Evolutionary conservation across 805 yeast species (phyloP).

Genomic region (Kockiozyma suomiensis): DNA sequence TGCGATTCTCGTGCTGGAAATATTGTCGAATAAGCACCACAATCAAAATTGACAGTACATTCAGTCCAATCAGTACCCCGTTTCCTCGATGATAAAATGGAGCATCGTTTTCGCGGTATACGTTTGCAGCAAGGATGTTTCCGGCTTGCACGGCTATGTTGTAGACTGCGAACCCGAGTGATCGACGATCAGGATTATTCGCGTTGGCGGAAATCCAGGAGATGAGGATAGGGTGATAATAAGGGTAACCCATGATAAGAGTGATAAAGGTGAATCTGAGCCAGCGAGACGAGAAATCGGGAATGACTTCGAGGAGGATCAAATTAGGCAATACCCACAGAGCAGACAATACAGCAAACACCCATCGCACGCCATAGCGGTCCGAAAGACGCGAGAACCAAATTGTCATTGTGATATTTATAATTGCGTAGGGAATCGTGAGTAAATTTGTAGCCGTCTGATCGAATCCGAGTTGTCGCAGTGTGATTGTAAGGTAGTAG

Average conservation of each 20-base stretch:
- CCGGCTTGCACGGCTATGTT: slow-evolving; percentile 68
- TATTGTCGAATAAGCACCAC: slow-evolving; percentile 39
- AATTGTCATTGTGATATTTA: slow-evolving; percentile 38
- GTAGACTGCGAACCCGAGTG: slow-evolving; percentile 65
- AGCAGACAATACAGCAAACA: slow-evolving; percentile 28
- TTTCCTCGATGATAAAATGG: slow-evolving; percentile 67
- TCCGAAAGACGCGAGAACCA: slow-evolving; percentile 33
- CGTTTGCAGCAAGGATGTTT: slow-evolving; percentile 55
- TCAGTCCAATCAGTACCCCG: slow-evolving; percentile 37
- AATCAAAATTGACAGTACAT: slow-evolving; percentile 35
- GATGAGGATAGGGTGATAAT: slow-evolving; percentile 56
- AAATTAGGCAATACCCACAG: slow-evolving; percentile 30
- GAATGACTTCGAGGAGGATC: slow-evolving; percentile 35
- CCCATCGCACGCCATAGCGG: slow-evolving; percentile 22
- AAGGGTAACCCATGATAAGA: slow-evolving; percentile 51
- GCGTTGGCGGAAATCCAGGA: slow-evolving; percentile 66
- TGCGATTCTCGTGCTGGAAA: slow-evolving; percentile 40
- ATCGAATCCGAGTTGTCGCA: slow-evolving; percentile 53
- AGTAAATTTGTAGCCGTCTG: slow-evolving; percentile 56
- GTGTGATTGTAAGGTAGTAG: slow-evolving; percentile 48
- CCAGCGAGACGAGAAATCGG: slow-evolving; percentile 30
- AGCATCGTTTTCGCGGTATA: slow-evolving; percentile 59
- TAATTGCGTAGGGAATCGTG: slow-evolving; percentile 53
- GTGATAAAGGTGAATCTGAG: slow-evolving; percentile 24
- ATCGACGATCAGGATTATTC: slow-evolving; percentile 60